A percentile compares a stretch with the other conserved stretches of the same genome.
Evolutionary conservation across 345 rosid species (phyloP).

Genomic region (Jatropha curcas): DNA sequence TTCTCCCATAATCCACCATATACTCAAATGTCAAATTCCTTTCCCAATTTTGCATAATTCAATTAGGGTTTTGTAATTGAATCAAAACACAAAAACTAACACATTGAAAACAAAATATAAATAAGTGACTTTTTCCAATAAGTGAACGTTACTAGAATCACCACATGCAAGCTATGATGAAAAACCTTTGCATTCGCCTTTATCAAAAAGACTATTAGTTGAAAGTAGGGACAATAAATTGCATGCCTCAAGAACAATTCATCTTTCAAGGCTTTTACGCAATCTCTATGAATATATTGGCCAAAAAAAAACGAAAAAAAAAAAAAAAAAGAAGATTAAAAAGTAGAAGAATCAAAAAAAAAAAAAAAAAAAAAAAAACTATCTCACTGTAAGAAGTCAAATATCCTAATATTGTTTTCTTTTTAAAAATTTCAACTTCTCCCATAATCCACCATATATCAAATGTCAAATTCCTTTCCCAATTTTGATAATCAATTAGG

Average conservation of each 20-base stretch:
- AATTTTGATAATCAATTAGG: not conserved
- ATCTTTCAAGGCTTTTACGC: constrained; percentile 34
- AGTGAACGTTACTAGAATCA: not conserved
- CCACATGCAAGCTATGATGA: constrained; percentile 18
- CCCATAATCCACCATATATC: not conserved
- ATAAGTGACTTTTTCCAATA: not conserved
- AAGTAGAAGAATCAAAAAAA: too few species aligned
- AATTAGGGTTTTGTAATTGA: not conserved
- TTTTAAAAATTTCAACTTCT: too few species aligned
- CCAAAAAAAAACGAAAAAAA: too few species aligned
- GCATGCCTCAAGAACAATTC: constrained; percentile 20
- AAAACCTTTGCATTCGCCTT: constrained; percentile 8
- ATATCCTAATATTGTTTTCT: too few species aligned
- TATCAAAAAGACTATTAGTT: constrained; percentile 29
- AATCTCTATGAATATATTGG: constrained; percentile 26
- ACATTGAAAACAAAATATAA: not conserved
- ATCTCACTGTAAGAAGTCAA: too few species aligned
- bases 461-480: not conserved
- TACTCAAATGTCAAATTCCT: not conserved
- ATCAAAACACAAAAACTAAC: not conserved
- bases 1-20: not conserved
- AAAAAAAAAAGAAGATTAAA: constrained; percentile 16
- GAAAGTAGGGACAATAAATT: constrained; percentile 25
- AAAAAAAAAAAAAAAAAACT: too few species aligned
- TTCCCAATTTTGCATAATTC: not conserved